Evolutionary conservation across 192 early-diverging fungal species (phyloP).

Genomic region (Kappamyces sp.): DNA sequence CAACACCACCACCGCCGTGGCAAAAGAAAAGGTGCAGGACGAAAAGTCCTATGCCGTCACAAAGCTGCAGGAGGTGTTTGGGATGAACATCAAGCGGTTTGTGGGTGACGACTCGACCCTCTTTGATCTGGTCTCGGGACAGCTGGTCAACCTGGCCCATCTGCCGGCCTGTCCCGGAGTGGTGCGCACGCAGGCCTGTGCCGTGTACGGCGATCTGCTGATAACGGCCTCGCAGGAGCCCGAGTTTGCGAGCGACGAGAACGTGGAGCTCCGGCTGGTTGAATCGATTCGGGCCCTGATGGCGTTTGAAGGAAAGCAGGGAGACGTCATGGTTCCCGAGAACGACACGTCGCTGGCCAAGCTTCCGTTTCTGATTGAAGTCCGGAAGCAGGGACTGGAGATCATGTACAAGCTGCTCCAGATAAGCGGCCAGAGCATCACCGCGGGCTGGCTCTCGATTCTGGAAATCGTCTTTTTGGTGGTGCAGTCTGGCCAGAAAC

Average conservation of each 20-base stretch:
- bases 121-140: conserved; percentile 62
- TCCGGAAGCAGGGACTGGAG: conserved; percentile 78
- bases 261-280: conserved; percentile 49
- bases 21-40: conserved; percentile 51
- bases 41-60: conserved; percentile 75
- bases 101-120: conserved; percentile 35
- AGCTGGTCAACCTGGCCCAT: conserved; percentile 74
- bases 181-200: conserved; percentile 73
- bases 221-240: conserved; percentile 60
- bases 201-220: conserved; percentile 69
- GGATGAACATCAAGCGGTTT: conserved; percentile 46
- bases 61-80: conserved; percentile 59
- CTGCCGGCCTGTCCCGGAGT: conserved; percentile 41
- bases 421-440: conserved; percentile 83
- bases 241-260: conserved; percentile 39
- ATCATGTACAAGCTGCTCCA: conserved; percentile 86
- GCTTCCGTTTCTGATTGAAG: conserved; percentile 54
- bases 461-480: conserved; percentile 80
- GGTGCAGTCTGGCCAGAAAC: conserved; percentile 17
- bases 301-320: conserved; percentile 48
- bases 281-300: conserved; percentile 66
- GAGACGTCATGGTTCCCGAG: conserved; percentile 1
- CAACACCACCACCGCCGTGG: conserved; percentile 15
- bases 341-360: conserved; percentile 15
- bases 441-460: conserved; percentile 76